A percentile compares a stretch with the other conserved stretches of the same genome.
Evolutionary conservation across 352 stramenopile species (phyloP).

Genomic region (Globisporangium uncinulatum): DNA sequence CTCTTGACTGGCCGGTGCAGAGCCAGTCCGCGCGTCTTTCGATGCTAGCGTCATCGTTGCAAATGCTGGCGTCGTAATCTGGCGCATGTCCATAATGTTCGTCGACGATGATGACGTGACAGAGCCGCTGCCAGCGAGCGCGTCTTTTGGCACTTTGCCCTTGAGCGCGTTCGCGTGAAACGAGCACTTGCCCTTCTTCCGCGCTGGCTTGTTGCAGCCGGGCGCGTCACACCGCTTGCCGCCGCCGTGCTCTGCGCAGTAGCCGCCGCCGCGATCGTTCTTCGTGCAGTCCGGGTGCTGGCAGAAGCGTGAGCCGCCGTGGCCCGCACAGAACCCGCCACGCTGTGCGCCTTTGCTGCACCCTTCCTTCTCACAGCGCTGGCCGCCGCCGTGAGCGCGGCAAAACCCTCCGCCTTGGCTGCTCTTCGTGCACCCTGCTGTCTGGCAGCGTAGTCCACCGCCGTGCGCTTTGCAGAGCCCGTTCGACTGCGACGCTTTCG

Average conservation of each 20-base stretch:
- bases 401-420: conserved; percentile 82
- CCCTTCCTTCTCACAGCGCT: conserved; percentile 77
- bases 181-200: conserved; percentile 86
- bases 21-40: conserved; percentile 30
- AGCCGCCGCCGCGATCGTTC: conserved; percentile 82
- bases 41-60: conserved; percentile 10
- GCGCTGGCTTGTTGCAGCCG: conserved; percentile 75
- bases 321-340: conserved; percentile 71
- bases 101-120: conserved; percentile 28
- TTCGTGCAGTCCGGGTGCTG: conserved; percentile 84
- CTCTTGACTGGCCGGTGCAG: conserved; percentile 27
- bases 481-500: conserved; percentile 78
- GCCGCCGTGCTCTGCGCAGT: conserved; percentile 81
- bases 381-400: conserved; percentile 73
- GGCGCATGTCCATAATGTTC: conserved; percentile 81
- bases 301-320: conserved; percentile 80
- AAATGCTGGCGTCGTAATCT: conserved; percentile 64
- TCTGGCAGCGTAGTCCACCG: conserved; percentile 70
- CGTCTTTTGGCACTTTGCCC: conserved; percentile 55
- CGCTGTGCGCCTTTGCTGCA: conserved; percentile 83
- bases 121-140: conserved; percentile 10
- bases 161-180: conserved; percentile 78
- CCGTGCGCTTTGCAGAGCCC: conserved; percentile 84
- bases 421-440: conserved; percentile 74
- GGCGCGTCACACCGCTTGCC: conserved; percentile 75